Conservation (phyloP, 2,329 filamentous ascomycete genomes). For the Exophiala viscosa region DNA sequence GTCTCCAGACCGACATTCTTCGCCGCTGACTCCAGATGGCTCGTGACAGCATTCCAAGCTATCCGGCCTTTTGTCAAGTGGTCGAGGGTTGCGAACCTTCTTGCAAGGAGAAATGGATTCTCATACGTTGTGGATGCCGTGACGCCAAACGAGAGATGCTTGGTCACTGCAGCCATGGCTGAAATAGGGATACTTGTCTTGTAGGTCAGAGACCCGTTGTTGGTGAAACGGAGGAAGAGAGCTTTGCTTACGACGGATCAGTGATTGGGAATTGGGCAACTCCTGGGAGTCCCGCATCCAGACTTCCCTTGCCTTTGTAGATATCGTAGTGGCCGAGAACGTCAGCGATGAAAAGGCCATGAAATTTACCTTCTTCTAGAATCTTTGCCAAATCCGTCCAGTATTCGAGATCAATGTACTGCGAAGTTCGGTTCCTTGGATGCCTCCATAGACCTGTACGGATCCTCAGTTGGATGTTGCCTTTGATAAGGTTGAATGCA, state of each 20-base stretch:
- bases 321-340: constrained; percentile 41
- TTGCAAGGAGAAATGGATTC: constrained; percentile 58
- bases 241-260: background rate
- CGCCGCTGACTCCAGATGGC: constrained; percentile 60
- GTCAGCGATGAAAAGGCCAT: background rate
- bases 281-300: constrained; percentile 49
- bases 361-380: constrained; percentile 46
- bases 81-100: constrained; percentile 59
- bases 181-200: too few relatives aligned
- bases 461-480: too few relatives aligned
- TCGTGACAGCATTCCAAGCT: constrained; percentile 65
- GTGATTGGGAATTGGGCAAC: background rate
- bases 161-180: constrained; percentile 64
- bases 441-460: constrained; percentile 66
- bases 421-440: constrained; percentile 56
- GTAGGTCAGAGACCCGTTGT: constrained; percentile 32
- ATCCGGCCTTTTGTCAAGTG: constrained; percentile 59
- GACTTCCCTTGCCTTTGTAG: constrained; percentile 44
- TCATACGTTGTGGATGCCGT: constrained; percentile 61
- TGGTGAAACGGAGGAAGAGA: background rate
- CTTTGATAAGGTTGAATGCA: background rate
- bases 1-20: constrained; percentile 57
- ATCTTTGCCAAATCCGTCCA: constrained; percentile 55
- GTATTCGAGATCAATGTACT: constrained; percentile 52
- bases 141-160: constrained; percentile 59